Conservation (phyloP, 2,329 filamentous ascomycete species). For the Microascus cirrosus region DNA sequence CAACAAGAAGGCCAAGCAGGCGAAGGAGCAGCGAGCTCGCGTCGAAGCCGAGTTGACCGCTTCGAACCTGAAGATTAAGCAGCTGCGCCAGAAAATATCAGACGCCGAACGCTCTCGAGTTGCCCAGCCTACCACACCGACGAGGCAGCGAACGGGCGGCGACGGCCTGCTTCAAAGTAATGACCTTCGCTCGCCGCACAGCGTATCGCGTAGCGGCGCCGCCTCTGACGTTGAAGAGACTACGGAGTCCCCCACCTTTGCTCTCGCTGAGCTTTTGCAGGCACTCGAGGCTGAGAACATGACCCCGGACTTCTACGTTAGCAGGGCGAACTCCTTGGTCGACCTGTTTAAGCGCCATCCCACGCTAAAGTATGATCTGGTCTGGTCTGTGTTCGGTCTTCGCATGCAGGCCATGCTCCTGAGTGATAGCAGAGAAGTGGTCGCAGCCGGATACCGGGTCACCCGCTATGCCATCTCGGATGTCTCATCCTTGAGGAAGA, state of each 20-base stretch:
- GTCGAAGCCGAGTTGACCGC: conserved; percentile 85
- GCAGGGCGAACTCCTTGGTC: conserved; percentile 83
- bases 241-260: conserved; percentile 81
- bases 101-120: conserved; percentile 37
- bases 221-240: conserved; percentile 57
- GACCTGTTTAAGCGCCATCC: conserved; percentile 91
- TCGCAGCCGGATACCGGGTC: conserved; percentile 87
- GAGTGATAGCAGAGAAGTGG: conserved; percentile 90
- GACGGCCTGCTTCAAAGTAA: conserved; percentile 32
- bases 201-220: conserved; percentile 40
- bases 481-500: conserved; percentile 75
- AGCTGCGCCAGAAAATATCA: conserved; percentile 47
- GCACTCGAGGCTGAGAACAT: conserved; percentile 80
- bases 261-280: conserved; percentile 80
- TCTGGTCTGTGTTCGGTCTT: conserved; percentile 89
- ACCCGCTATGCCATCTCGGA: conserved; percentile 93
- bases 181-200: conserved; percentile 45
- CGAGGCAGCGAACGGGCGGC: conserved; percentile 31
- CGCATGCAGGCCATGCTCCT: conserved; percentile 93
- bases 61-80: conserved; percentile 64
- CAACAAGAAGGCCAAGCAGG: conserved; percentile 89
- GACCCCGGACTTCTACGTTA: conserved; percentile 90
- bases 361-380: conserved; percentile 89
- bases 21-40: conserved; percentile 68
- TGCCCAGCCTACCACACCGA: conserved; percentile 35